Percentiles rank a stretch among this genome's conserved stretches.
phyloP scores from a whole-genome alignment of 2,329 filamentous ascomycete species.

The Ophiocordyceps robertsii region DNA sequence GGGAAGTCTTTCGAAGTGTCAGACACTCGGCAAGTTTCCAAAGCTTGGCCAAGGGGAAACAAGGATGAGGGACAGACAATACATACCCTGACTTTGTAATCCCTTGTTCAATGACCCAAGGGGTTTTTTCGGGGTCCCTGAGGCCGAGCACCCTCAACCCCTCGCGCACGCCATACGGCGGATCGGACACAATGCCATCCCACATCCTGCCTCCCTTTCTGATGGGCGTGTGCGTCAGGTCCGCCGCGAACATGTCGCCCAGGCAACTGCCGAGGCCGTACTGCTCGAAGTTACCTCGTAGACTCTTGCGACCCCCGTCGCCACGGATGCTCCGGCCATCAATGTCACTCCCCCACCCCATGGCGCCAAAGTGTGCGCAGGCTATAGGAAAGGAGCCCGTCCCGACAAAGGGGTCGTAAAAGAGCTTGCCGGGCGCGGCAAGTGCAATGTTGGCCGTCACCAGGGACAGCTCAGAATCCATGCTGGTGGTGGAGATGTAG shows the following conservation, averaged over 20 bases:
- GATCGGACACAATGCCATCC: conserved; percentile 90
- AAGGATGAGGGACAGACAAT: not conserved
- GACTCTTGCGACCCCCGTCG: conserved; percentile 36
- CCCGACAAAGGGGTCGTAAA: conserved; percentile 92
- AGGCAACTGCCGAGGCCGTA: conserved; percentile 57
- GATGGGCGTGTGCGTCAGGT: conserved; percentile 79
- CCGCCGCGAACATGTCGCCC: conserved; percentile 70
- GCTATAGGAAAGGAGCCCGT: conserved; percentile 89
- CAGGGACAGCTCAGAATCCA: conserved; percentile 89
- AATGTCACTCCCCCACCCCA: conserved; percentile 80
- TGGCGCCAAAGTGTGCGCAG: conserved; percentile 77
- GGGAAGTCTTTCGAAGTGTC: conserved; percentile 23
- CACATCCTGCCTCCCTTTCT: conserved; percentile 44
- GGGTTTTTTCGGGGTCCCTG: conserved; percentile 48
- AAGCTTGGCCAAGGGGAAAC: not conserved
- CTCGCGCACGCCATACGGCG: conserved; percentile 89
- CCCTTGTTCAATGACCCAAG: conserved; percentile 54
- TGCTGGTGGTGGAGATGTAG: conserved; percentile 93
- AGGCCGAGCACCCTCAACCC: conserved; percentile 77
- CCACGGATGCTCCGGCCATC: conserved; percentile 83
- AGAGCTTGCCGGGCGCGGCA: conserved; percentile 68
- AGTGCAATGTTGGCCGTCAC: conserved; percentile 85
- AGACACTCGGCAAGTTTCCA: conserved; percentile 1
- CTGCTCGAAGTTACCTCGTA: conserved; percentile 66
- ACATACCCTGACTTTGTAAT: conserved; percentile 54